A percentile compares a stretch with the other conserved stretches of the same genome.
phyloP scores from a whole-genome alignment of 108 stramenopile species.

The Bacterosira constricta region DNA sequence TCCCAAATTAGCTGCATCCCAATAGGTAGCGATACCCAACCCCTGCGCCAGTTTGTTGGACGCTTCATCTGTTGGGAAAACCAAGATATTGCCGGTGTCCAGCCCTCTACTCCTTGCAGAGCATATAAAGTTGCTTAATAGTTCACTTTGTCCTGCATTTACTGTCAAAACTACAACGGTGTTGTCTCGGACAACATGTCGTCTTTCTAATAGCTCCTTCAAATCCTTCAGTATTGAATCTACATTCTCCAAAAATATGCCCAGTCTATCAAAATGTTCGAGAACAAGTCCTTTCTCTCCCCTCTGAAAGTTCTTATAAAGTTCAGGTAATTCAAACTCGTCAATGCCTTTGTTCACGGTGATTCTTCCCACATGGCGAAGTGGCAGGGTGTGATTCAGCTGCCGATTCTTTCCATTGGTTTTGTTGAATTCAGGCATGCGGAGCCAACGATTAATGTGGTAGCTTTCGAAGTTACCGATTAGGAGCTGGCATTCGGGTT shows the following conservation, averaged over 20 bases:
- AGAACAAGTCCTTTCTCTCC: slow-evolving; percentile 34
- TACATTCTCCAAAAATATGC: slow-evolving; percentile 42
- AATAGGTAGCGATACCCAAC: slow-evolving; percentile 35
- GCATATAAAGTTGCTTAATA: slow-evolving; percentile 82
- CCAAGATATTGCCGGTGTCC: slow-evolving; percentile 40
- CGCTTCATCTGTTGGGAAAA: slow-evolving; percentile 46
- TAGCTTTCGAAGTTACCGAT: slow-evolving; percentile 47
- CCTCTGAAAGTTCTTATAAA: slow-evolving; percentile 17
- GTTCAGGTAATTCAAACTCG: slow-evolving; percentile 29
- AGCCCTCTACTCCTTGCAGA: slow-evolving; percentile 57
- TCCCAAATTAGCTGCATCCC: slow-evolving; percentile 44
- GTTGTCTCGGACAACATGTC: slow-evolving; percentile 46
- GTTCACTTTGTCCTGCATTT: slow-evolving; percentile 79
- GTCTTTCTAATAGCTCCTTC: slow-evolving; percentile 14
- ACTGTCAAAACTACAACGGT: slow-evolving; percentile 82
- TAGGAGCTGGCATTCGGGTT: slow-evolving; percentile 30
- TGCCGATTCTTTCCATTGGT: slow-evolving; percentile 17
- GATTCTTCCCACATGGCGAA: slow-evolving; percentile 45
- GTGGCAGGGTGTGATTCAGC: slow-evolving; percentile 23
- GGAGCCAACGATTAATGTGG: slow-evolving; percentile 51
- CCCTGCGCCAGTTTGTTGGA: slow-evolving; percentile 32
- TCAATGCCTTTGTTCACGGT: slow-evolving; percentile 25
- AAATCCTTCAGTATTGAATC: slow-evolving; percentile 39
- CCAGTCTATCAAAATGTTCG: slow-evolving; percentile 41
- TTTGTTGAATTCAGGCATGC: slow-evolving; percentile 27